Base-by-base conservation (phyloP, 257 asterid genomes). In the Echium plantagineum region DNA sequence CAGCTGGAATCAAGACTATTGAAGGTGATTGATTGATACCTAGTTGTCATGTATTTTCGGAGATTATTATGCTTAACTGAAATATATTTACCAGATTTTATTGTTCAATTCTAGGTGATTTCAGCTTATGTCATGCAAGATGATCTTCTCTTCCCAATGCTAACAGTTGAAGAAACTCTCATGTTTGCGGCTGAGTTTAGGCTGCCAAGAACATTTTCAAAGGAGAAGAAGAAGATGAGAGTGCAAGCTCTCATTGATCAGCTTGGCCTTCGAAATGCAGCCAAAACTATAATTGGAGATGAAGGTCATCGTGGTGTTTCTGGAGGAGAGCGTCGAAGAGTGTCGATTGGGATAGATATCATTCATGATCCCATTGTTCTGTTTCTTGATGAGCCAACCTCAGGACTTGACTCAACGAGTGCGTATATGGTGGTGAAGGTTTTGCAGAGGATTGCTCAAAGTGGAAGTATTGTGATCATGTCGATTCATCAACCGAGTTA, bases 61-160 rank as follows among this genome's bases (percentile, higher is more conserved):
- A 28, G 32, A 28, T 28, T 28, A 28, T 28, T 28, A 28, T 28
- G 32, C 32, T 28, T 28, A 28, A 28, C 5, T 28, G 32, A n/a
- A n/a, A 28, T 28, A 28, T 24, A 24, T 28, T 28, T 28, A 28
- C 5, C 6, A 28, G 32, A 28, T 28, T 28, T 28, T 28, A 28
- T 28, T 28, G 32, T 28, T 4, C 32, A 28, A 28, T 3, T 28
- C 57, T 82, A 80, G 69, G 88, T 82, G 67, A 84, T 87, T 0
- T 87, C 95, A 0, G 94, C 95, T 2, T 87, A 87, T 17, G 95
- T 87, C 28, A 82, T 87, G 95, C 95, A 87, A 49, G 94, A 87
- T 22, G 95, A 84, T 66, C 86, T 87, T 1, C 57, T 87, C 2
- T 84, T 76, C 59, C 95, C 95, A 1, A 87, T 87, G 94, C 81